Base-by-base conservation (phyloP, 768 basidiomycete species). In the Lyophyllum shimeji region DNA sequence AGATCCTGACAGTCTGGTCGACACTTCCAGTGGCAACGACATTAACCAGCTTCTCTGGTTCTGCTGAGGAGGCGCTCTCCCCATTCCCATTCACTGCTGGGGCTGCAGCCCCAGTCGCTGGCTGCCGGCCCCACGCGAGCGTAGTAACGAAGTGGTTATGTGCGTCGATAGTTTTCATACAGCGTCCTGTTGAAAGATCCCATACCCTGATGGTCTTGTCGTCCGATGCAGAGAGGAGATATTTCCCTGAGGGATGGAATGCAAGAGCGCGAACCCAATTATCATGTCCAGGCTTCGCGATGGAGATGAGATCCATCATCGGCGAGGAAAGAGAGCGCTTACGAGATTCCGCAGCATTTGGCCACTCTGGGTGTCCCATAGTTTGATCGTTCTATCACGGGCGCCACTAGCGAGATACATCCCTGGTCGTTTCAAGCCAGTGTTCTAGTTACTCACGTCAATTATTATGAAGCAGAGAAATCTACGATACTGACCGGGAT, bases 121-220 rank as follows among this genome's bases (percentile, higher is more conserved):
- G 63, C 56, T 82, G 79, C 50, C 89, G 74, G 37, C 90, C 92
- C 93, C 93, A 95, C 13, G 87, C 79, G 53, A 95, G 81, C 20
- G 85, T 87, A 27, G 86, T 82, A 12, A 95, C 87, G 65, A 94
- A 93, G 65, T 92, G 89, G 27, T 80, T 81, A 68, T 95, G 94
- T 2, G 94, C 93, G 61, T 94, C 90, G 40, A 96, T 82, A 37
- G 84, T 90, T 76, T 92, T 93, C 60, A 87, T 78, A 68, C 93
- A 94, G 59, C 93, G 81, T 0, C 93, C 94, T 2, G 89, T 90
- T 42, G 82, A 79, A 33, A 96, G 75, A 64, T 95, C 94, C 94
- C 94, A 96, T 8, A 95, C 81, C 8, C 91, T 85, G 61, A 95
- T 84, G 9, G 91, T 91, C 72, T 94, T 91, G 77, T 96, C 94